phyloP scores from a whole-genome alignment of 371 early-diverging fungal genomes.

The Zychaea mexicana region DNA sequence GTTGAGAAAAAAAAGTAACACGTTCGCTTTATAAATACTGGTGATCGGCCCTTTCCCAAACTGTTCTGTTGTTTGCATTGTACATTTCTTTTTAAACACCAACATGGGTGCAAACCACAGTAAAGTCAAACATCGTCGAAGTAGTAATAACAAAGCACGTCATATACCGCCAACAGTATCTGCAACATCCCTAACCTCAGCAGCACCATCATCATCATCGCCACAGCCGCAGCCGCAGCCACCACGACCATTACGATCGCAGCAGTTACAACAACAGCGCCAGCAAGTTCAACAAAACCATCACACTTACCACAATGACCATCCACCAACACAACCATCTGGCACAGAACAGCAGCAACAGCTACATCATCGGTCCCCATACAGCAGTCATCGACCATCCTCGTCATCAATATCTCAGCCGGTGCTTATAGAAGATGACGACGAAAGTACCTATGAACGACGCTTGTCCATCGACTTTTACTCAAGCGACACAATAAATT shows the following conservation, averaged over 20 bases:
- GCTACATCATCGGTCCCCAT: background rate
- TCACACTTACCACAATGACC: background rate
- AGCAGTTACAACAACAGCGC: constrained; percentile 4
- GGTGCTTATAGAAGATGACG: background rate
- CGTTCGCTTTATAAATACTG: background rate
- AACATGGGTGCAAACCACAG: constrained; percentile 20
- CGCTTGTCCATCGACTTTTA: constrained; percentile 14
- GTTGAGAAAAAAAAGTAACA: constrained; percentile 2
- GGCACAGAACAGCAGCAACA: background rate
- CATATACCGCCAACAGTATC: background rate
- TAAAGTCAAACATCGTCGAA: constrained; percentile 4
- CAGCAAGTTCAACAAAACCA: background rate
- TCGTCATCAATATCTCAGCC: background rate
- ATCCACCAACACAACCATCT: background rate
- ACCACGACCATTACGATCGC: constrained; percentile 5
- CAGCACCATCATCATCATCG: background rate
- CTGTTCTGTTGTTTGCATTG: background rate
- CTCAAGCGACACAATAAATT: constrained; percentile 7
- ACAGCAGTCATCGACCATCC: background rate
- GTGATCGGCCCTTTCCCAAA: background rate
- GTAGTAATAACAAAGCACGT: constrained; percentile 4
- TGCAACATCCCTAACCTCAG: background rate
- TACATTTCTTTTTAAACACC: background rate
- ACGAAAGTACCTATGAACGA: background rate
- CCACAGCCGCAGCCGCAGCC: background rate